Percentiles rank a stretch among this genome's conserved stretches.
These are phyloP conservation scores for Suhomyces kilbournensis DNA, from an alignment of 805 yeast genomes.

Conservation along the genomic window DNA sequence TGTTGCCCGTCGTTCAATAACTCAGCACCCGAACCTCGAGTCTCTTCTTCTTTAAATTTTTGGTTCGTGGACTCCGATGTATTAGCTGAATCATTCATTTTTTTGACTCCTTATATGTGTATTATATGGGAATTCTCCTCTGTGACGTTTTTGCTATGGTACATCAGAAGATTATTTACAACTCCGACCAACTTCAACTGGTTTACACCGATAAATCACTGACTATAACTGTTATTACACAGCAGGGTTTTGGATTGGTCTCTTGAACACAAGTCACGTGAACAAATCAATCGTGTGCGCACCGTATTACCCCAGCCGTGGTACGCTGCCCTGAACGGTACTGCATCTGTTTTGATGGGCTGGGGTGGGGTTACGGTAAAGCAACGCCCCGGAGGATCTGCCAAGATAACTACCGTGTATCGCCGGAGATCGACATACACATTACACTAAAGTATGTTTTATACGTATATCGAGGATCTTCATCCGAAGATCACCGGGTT, in stretches of 20 bases:
- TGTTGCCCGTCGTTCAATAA: not conserved
- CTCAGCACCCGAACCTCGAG: conserved; percentile 1
- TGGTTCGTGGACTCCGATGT: not conserved
- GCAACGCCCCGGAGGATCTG: not conserved
- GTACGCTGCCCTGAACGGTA: not conserved
- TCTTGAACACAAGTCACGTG: not conserved
- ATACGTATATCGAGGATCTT: too few relatives aligned
- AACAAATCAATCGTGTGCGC: not conserved
- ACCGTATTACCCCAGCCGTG: not conserved
- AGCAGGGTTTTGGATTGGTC: not conserved
- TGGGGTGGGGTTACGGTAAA: too few relatives aligned
- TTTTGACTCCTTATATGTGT: not conserved
- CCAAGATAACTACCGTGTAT: not conserved
- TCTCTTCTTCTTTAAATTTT: not conserved
- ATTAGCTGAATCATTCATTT: not conserved
- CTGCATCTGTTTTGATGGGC: not conserved
- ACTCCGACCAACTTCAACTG: not conserved
- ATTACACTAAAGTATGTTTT: not conserved
- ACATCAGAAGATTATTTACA: not conserved
- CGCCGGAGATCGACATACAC: not conserved
- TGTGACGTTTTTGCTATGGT: not conserved
- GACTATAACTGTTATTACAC: not conserved
- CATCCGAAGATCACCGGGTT: not conserved
- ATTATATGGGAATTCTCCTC: not conserved
- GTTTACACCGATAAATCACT: not conserved